Conservation (phyloP, 805 yeast species). For the Saccharomycopsis olivae region DNA sequence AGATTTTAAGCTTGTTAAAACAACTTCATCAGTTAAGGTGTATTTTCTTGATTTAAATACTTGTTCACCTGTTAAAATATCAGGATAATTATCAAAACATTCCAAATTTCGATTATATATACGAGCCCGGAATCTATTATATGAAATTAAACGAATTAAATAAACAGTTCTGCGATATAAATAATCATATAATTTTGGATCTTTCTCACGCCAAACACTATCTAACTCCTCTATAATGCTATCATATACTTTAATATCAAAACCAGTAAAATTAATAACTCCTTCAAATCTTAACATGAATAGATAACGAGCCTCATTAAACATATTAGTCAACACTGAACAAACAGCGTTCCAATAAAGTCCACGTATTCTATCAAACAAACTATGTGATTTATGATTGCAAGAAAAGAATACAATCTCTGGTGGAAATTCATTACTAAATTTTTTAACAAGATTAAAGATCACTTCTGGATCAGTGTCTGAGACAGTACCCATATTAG, state of each 20-base stretch:
- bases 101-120: slow-evolving; percentile 2
- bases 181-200: slow-evolving; percentile 4
- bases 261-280: slow-evolving; percentile 1
- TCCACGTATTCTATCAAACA: slow-evolving; percentile 2
- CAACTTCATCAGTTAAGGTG: slow-evolving; percentile 6
- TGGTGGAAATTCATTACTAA: neutral
- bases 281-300: slow-evolving; percentile 8
- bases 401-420: slow-evolving; percentile 2
- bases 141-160: slow-evolving; percentile 5
- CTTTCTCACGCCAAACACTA: neutral
- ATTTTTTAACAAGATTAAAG: slow-evolving; percentile 1
- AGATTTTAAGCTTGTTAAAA: neutral
- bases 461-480: slow-evolving; percentile 3
- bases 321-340: slow-evolving; percentile 6
- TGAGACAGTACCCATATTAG: neutral
- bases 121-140: slow-evolving; percentile 1
- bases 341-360: slow-evolving; percentile 8
- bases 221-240: slow-evolving; percentile 2
- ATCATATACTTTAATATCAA: neutral
- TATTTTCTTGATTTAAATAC: slow-evolving; percentile 3
- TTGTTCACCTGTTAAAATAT: slow-evolving; percentile 2
- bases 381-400: neutral
- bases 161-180: slow-evolving; percentile 3
- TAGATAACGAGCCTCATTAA: slow-evolving; percentile 6
- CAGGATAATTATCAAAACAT: slow-evolving; percentile 3